Evolutionary conservation across 768 basidiomycete genomes (phyloP).

Genomic region (Cystofilobasidium macerans): DNA sequence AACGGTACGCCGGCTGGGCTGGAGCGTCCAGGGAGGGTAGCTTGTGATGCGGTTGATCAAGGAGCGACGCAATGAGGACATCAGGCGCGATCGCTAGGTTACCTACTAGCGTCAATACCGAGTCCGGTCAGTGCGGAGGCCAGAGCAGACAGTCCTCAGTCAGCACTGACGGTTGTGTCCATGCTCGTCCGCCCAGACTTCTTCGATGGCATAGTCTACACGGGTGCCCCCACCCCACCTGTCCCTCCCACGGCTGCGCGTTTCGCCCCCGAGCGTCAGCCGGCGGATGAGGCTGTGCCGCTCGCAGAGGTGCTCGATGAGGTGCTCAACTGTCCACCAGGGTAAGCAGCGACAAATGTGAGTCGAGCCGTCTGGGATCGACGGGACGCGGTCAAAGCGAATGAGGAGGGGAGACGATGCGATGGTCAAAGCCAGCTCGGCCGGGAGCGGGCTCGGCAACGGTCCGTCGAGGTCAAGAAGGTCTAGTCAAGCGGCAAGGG

Average conservation of each 20-base stretch:
- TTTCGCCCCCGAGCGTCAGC: slow-evolving; percentile 15
- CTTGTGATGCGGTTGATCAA: slow-evolving; percentile 15
- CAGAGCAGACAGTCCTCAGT: neutral
- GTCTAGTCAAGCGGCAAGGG: neutral
- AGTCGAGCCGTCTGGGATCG: slow-evolving; percentile 9
- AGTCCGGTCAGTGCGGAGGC: neutral
- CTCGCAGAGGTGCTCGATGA: slow-evolving; percentile 12
- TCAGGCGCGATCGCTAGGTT: neutral
- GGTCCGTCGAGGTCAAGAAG: neutral
- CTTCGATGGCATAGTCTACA: slow-evolving; percentile 64
- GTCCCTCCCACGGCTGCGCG: slow-evolving; percentile 14
- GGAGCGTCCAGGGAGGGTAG: slow-evolving; percentile 39
- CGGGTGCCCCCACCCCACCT: slow-evolving; percentile 51
- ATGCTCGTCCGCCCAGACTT: slow-evolving; percentile 50
- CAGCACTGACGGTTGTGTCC: slow-evolving; percentile 46
- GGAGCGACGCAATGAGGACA: slow-evolving; percentile 2
- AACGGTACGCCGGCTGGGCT: slow-evolving; percentile 46
- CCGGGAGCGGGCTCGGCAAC: neutral
- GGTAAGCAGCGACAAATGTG: slow-evolving; percentile 7
- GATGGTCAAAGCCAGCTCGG: slow-evolving; percentile 3
- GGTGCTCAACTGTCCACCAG: neutral
- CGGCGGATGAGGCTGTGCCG: slow-evolving; percentile 1
- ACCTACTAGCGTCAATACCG: neutral
- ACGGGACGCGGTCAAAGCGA: slow-evolving; percentile 1
- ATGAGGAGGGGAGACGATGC: neutral